Conservation (phyloP, 495 filamentous ascomycete genomes). For the Penicillium desertorum region DNA sequence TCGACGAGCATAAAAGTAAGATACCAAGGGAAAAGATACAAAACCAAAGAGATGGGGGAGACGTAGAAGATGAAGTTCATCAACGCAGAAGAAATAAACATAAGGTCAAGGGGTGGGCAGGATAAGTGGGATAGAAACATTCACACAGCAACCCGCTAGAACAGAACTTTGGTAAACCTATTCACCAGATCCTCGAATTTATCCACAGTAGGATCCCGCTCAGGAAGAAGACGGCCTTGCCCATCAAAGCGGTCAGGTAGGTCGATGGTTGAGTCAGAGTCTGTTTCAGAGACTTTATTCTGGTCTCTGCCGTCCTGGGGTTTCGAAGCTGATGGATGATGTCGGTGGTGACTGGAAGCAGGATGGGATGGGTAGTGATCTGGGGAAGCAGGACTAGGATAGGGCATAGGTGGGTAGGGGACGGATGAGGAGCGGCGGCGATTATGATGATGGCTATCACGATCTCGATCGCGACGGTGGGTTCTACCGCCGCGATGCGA, state of each 20-base stretch:
- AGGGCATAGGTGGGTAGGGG: slow-evolving; percentile 18
- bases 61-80: neutral
- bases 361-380: slow-evolving; percentile 2
- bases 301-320: slow-evolving; percentile 9
- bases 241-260: slow-evolving; percentile 67
- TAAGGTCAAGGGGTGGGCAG: neutral
- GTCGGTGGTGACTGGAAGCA: slow-evolving; percentile 8
- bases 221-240: slow-evolving; percentile 52
- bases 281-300: slow-evolving; percentile 10
- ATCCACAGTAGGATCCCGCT: slow-evolving; percentile 38
- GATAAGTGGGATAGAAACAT: neutral
- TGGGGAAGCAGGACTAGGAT: slow-evolving; percentile 1
- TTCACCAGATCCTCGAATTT: slow-evolving; percentile 41
- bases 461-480: slow-evolving; percentile 14
- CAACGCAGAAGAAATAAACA: slow-evolving; percentile 3
- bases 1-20: neutral
- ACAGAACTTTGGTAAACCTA: slow-evolving; percentile 30
- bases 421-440: slow-evolving; percentile 33
- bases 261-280: slow-evolving; percentile 50
- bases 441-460: slow-evolving; percentile 10
- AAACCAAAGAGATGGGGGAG: neutral
- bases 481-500: slow-evolving; percentile 14
- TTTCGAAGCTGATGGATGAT: slow-evolving; percentile 8
- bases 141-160: slow-evolving; percentile 12
- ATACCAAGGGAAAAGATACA: slow-evolving; percentile 2